Percentiles rank a stretch among this genome's conserved stretches.
These are phyloP conservation scores for Apiotrichum montevideense DNA, from an alignment of 1,284 basidiomycete species.

Conservation along the genomic window DNA sequence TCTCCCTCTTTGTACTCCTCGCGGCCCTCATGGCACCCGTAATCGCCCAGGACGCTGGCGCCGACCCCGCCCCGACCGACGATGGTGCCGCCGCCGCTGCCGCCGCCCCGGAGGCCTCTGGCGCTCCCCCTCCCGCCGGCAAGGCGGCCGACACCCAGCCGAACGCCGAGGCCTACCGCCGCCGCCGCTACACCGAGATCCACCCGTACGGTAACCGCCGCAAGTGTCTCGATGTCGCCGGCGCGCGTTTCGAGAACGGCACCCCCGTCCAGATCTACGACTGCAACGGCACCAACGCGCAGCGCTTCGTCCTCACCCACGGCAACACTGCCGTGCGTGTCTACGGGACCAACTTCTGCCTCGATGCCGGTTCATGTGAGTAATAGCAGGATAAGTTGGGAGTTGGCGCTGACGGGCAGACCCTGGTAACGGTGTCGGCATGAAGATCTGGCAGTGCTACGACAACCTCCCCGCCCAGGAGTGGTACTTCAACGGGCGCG, in stretches of 20 bases:
- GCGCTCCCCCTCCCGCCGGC: not conserved
- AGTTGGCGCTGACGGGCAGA: not conserved
- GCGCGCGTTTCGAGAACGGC: conserved; percentile 5
- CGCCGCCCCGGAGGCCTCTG: too few species aligned
- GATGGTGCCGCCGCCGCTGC: too few species aligned
- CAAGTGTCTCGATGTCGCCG: conserved; percentile 12
- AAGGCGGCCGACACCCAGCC: not conserved
- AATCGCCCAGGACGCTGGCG: too few species aligned
- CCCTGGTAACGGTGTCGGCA: conserved; percentile 9
- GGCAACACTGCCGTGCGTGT: conserved; percentile 18
- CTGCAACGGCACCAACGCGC: not conserved
- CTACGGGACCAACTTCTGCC: conserved; percentile 21
- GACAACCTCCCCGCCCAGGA: conserved; percentile 13
- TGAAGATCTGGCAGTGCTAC: conserved; percentile 19
- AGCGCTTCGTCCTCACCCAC: not conserved
- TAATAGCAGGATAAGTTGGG: not conserved
- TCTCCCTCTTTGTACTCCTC: too few species aligned
- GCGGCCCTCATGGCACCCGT: too few species aligned
- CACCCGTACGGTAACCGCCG: not conserved
- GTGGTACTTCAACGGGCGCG: not conserved
- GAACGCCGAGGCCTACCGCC: not conserved
- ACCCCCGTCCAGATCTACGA: conserved; percentile 11
- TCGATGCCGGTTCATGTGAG: conserved; percentile 12
- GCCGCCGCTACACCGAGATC: not conserved
- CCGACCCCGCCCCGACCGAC: too few species aligned